Percentiles rank a stretch among this genome's conserved stretches.
Conservation (phyloP, 140 eudicot species). For the Erigeron philadelphicus region DNA sequence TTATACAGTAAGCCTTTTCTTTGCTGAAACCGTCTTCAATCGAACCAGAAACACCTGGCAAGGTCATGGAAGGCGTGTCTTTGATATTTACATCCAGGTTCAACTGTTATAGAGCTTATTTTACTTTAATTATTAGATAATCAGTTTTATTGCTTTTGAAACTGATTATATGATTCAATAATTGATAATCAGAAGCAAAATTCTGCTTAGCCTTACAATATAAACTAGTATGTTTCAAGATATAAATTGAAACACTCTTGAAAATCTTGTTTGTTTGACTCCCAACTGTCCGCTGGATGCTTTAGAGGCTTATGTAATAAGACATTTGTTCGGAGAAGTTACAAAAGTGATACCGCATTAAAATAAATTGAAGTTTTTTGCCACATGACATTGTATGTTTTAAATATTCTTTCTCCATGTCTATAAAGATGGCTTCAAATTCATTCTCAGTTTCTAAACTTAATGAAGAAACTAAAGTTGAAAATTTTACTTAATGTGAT, state of each 20-base stretch:
- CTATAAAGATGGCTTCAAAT: background rate
- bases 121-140: background rate
- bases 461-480: background rate
- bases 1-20: conserved; percentile 36
- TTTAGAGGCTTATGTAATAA: background rate
- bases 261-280: background rate
- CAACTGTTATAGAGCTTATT: background rate
- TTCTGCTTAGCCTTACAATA: too few species aligned
- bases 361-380: too few species aligned
- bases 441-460: conserved; percentile 7
- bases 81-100: conserved; percentile 57
- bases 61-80: conserved; percentile 41
- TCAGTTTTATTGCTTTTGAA: too few species aligned
- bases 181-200: too few species aligned
- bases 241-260: too few species aligned
- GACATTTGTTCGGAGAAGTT: background rate
- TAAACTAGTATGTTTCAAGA: too few species aligned
- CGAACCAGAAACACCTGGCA: conserved; percentile 28
- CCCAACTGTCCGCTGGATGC: background rate
- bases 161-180: too few species aligned
- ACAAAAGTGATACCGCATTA: too few species aligned
- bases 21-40: conserved; percentile 40
- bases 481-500: background rate
- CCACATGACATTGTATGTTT: too few species aligned
- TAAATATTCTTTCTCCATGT: background rate